A percentile compares a stretch with the other conserved stretches of the same genome.
phyloP scores from a whole-genome alignment of 2,329 filamentous ascomycete species.

The Rutstroemia sp. region DNA sequence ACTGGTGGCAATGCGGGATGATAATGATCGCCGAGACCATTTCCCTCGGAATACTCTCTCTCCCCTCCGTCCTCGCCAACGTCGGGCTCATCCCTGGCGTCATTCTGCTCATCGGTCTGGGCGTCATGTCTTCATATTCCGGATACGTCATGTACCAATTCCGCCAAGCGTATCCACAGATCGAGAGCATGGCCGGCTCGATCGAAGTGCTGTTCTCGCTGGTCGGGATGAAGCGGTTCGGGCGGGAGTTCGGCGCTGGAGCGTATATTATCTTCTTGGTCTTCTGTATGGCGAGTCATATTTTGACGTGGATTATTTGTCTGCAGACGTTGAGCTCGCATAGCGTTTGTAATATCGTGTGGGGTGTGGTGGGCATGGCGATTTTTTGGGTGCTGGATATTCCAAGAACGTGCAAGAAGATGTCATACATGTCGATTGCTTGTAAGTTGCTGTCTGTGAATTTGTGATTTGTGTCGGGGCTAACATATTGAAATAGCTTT shows the following conservation, averaged over 20 bases:
- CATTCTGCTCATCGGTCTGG: conserved; percentile 45
- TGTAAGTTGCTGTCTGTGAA: conserved; percentile 32
- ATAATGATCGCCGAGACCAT: conserved; percentile 11
- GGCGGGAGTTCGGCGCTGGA: conserved; percentile 41
- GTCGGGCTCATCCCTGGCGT: conserved; percentile 22
- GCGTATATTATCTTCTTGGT: conserved; percentile 47
- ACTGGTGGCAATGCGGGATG: conserved; percentile 3
- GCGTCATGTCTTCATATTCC: conserved; percentile 49
- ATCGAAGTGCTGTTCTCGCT: background rate
- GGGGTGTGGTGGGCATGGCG: conserved; percentile 41
- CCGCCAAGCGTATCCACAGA: conserved; percentile 42
- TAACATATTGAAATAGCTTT: conserved; percentile 35
- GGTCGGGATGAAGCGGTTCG: background rate
- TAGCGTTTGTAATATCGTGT: conserved; percentile 47
- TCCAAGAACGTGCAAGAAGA: conserved; percentile 48
- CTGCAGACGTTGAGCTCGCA: conserved; percentile 49
- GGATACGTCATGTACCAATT: conserved; percentile 54
- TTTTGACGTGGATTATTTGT: conserved; percentile 51
- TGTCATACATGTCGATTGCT: conserved; percentile 45
- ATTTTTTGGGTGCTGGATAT: conserved; percentile 44
- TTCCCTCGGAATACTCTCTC: conserved; percentile 6
- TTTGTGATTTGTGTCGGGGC: background rate
- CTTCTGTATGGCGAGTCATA: conserved; percentile 53
- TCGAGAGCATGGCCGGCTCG: conserved; percentile 23
- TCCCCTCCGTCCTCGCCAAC: conserved; percentile 4